Percentiles rank a stretch among this genome's conserved stretches.
Evolutionary conservation across 305 asterid genomes (phyloP).

Genomic region (Plantago rigida): DNA sequence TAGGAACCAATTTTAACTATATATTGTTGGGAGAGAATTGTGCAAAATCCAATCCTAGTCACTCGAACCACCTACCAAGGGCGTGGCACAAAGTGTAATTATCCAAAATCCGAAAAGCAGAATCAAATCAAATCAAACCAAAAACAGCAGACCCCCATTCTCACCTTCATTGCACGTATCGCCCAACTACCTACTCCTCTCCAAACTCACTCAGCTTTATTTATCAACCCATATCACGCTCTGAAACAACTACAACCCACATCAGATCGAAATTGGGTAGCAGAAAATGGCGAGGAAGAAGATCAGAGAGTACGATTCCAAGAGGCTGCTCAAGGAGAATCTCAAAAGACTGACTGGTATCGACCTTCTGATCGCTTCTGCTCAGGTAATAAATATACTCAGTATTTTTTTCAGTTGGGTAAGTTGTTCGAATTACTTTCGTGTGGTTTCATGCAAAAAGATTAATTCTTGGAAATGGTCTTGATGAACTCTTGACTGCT

Average conservation of each 20-base stretch:
- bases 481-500: too few species aligned
- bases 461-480: not conserved
- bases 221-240: not conserved
- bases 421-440: not conserved
- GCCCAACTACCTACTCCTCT: slow-evolving; percentile 30
- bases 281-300: slow-evolving; percentile 58
- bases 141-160: not conserved
- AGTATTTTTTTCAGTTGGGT: not conserved
- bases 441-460: not conserved
- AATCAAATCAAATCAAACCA: not conserved
- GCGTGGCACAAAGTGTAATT: not conserved
- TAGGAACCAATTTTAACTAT: too few species aligned
- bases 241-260: not conserved
- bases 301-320: slow-evolving; percentile 72
- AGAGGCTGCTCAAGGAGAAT: slow-evolving; percentile 60
- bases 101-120: not conserved
- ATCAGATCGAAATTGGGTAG: not conserved
- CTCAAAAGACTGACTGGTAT: slow-evolving; percentile 47
- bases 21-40: too few species aligned
- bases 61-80: not conserved
- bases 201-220: slow-evolving; percentile 8
- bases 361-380: slow-evolving; percentile 55
- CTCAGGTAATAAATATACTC: slow-evolving; percentile 34
- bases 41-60: too few species aligned
- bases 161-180: slow-evolving; percentile 25